Percentiles rank a stretch among this genome's conserved stretches.
Evolutionary conservation across 768 basidiomycete species (phyloP).

Genomic region (Termitomyces sp.): DNA sequence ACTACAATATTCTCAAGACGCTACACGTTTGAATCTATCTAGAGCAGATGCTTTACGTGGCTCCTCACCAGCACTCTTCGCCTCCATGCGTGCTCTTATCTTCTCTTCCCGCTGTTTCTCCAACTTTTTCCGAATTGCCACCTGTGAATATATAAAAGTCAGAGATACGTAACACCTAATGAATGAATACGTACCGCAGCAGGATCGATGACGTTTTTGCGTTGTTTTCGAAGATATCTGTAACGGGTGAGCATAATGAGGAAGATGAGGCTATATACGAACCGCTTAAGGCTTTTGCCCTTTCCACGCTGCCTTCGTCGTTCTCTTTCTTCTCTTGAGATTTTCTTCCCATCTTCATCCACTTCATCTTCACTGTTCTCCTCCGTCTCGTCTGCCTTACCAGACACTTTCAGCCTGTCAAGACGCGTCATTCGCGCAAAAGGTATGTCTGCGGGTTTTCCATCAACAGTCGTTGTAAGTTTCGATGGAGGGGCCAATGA

Average conservation of each 20-base stretch:
- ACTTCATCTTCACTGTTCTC: constrained; percentile 37
- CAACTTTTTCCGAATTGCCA: constrained; percentile 65
- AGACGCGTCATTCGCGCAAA: constrained; percentile 74
- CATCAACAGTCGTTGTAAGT: constrained; percentile 40
- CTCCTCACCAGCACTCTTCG: constrained; percentile 23
- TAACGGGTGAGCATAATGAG: background rate
- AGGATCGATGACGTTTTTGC: constrained; percentile 93
- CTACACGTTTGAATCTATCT: constrained; percentile 32
- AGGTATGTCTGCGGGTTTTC: constrained; percentile 41
- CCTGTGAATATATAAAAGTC: constrained; percentile 20
- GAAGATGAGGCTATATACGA: constrained; percentile 7
- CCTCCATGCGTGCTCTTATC: constrained; percentile 26
- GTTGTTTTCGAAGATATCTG: constrained; percentile 79
- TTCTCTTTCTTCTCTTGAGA: constrained; percentile 61
- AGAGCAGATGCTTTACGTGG: constrained; percentile 31
- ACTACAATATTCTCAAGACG: constrained; percentile 6
- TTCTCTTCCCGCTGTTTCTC: constrained; percentile 52
- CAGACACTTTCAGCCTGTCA: constrained; percentile 68
- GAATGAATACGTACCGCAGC: constrained; percentile 42
- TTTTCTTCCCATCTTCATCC: constrained; percentile 23
- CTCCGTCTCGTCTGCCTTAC: constrained; percentile 70
- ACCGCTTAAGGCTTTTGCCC: constrained; percentile 81
- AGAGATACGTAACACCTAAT: background rate
- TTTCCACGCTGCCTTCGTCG: constrained; percentile 86
- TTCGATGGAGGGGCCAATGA: constrained; percentile 58